Percentiles rank a stretch among this genome's conserved stretches.
Conservation (phyloP, 2,329 filamentous ascomycete species). For the Sclerotinia glacialis region DNA sequence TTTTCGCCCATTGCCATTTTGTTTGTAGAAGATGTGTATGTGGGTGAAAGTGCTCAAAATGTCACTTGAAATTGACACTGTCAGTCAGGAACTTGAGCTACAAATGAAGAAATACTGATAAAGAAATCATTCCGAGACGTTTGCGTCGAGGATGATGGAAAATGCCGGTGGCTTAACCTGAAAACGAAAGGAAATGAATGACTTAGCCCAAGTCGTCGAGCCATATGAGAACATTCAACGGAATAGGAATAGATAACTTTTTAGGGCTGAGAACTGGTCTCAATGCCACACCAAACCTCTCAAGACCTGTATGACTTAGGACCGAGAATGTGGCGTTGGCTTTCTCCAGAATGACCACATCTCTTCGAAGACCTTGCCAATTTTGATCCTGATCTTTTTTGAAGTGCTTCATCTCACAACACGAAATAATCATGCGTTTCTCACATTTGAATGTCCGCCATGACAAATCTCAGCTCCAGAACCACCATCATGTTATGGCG, state of each 20-base stretch:
- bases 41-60: not conserved
- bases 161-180: not conserved
- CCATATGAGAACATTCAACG: not conserved
- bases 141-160: not conserved
- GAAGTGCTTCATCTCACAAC: not conserved
- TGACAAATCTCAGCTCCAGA: not conserved
- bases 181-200: constrained; percentile 13
- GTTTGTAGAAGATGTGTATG: not conserved
- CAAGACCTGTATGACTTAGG: not conserved
- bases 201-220: not conserved
- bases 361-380: not conserved
- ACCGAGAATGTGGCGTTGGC: constrained; percentile 16
- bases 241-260: not conserved
- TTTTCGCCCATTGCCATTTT: constrained; percentile 7
- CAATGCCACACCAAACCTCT: not conserved
- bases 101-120: not conserved
- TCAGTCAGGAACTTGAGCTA: not conserved
- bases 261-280: not conserved
- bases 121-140: constrained; percentile 2
- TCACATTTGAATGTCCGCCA: not conserved
- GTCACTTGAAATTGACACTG: not conserved
- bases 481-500: not conserved
- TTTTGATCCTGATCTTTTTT: not conserved
- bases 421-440: constrained; percentile 8
- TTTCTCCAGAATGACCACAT: not conserved